A percentile compares a stretch with the other conserved stretches of the same genome.
Conservation (phyloP, 2,329 filamentous ascomycete genomes). For the Calcarisporium arbuscula region DNA sequence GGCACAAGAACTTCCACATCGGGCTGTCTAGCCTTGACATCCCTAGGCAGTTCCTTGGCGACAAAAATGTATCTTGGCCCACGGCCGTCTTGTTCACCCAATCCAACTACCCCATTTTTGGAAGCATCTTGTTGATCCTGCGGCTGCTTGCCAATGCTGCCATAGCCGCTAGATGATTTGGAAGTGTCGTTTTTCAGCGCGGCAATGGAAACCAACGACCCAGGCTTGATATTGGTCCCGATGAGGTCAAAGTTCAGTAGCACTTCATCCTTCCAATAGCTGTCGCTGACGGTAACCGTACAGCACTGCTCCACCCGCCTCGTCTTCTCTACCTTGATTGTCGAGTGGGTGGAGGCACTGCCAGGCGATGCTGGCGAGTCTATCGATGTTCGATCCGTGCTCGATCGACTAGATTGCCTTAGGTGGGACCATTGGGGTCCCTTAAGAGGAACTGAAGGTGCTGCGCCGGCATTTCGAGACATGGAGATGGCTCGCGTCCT, state of each 20-base stretch:
- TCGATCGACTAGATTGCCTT: slow-evolving; percentile 44
- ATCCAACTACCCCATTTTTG: slow-evolving; percentile 13
- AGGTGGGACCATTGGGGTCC: slow-evolving; percentile 46
- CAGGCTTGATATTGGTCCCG: slow-evolving; percentile 54
- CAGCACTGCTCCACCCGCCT: slow-evolving; percentile 40
- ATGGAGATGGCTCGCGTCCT: slow-evolving; percentile 20
- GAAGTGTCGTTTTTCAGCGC: slow-evolving; percentile 47
- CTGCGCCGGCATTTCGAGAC: slow-evolving; percentile 34
- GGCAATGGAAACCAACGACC: slow-evolving; percentile 67
- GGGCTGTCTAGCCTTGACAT: slow-evolving; percentile 58
- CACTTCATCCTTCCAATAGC: slow-evolving; percentile 70
- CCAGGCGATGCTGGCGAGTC: slow-evolving; percentile 40
- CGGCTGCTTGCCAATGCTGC: slow-evolving; percentile 24
- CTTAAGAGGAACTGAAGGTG: slow-evolving; percentile 38
- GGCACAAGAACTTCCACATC: slow-evolving; percentile 67
- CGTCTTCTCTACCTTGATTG: slow-evolving; percentile 28
- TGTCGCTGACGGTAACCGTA: slow-evolving; percentile 60
- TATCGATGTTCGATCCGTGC: slow-evolving; percentile 35
- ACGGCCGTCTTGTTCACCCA: slow-evolving; percentile 18
- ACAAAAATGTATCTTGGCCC: slow-evolving; percentile 59
- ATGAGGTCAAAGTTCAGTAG: slow-evolving; percentile 71
- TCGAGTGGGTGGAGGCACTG: slow-evolving; percentile 45
- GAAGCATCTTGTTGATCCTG: slow-evolving; percentile 19
- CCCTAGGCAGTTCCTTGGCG: slow-evolving; percentile 63
- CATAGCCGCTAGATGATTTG: slow-evolving; percentile 25